Evolutionary conservation across 805 yeast genomes (phyloP).

Genomic region (Yamadazyma paraphyllophila): DNA sequence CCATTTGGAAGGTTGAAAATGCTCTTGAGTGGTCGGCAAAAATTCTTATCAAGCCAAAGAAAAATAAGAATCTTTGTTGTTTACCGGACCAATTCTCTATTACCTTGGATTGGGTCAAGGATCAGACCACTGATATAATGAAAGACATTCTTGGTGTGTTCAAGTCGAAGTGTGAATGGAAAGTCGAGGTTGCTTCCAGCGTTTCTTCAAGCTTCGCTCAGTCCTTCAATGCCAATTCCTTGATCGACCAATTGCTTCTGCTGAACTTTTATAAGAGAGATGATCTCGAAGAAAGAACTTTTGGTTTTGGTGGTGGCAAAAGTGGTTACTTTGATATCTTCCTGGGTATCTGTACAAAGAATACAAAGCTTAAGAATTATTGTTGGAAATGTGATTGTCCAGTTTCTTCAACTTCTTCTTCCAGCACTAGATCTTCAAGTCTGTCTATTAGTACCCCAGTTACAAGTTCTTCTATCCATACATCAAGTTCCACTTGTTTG

Average conservation of each 20-base stretch:
- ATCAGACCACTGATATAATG: conserved; percentile 4
- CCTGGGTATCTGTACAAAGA: conserved; percentile 7
- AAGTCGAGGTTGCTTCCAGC: conserved; percentile 4
- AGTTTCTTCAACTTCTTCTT: neutral
- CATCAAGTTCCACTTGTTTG: neutral
- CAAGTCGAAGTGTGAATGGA: conserved; percentile 6
- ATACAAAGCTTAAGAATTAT: conserved; percentile 8
- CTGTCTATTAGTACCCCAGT: neutral
- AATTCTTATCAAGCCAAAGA: conserved; percentile 20
- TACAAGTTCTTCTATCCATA: neutral
- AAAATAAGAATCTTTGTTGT: conserved; percentile 20
- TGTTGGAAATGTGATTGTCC: conserved; percentile 16
- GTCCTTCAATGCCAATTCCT: neutral
- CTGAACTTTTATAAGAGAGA: neutral
- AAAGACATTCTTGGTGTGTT: conserved; percentile 6
- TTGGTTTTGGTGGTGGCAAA: neutral
- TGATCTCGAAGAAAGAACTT: neutral
- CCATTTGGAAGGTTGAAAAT: conserved; percentile 12
- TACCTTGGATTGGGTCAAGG: conserved; percentile 12
- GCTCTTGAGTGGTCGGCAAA: conserved; percentile 22
- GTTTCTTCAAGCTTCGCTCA: neutral
- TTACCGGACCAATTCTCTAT: conserved; percentile 23
- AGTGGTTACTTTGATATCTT: conserved; percentile 1
- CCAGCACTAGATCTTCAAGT: neutral
- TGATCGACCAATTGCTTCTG: conserved; percentile 7